These are phyloP conservation scores for Ogataea zsoltii DNA, from an alignment of 805 yeast species.

Conservation along the genomic window DNA sequence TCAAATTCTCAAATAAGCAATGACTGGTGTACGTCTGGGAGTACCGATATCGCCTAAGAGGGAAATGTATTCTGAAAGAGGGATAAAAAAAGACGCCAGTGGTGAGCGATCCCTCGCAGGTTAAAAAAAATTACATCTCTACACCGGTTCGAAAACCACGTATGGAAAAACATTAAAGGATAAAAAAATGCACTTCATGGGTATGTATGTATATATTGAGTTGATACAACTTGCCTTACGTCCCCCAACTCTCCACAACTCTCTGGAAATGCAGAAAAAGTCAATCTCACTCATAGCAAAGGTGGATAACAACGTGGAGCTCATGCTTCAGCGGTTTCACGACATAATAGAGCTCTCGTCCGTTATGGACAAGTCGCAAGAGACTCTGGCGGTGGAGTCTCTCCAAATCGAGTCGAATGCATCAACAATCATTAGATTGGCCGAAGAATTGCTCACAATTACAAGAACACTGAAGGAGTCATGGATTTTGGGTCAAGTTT, in stretches of 20 bases:
- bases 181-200: too few relatives aligned
- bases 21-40: background rate
- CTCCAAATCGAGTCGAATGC: conserved; percentile 57
- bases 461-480: conserved; percentile 53
- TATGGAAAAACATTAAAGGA: too few relatives aligned
- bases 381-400: conserved; percentile 50
- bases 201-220: too few relatives aligned
- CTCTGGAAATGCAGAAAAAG: conserved; percentile 54
- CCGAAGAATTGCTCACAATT: conserved; percentile 52
- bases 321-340: conserved; percentile 51
- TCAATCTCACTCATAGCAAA: conserved; percentile 44
- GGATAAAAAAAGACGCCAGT: conserved; percentile 1
- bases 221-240: too few relatives aligned
- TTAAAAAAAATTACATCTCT: conserved; percentile 10
- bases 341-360: conserved; percentile 50
- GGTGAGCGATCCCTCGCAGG: conserved; percentile 2
- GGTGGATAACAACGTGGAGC: conserved; percentile 52
- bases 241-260: too few relatives aligned
- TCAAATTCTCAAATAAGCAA: too few relatives aligned
- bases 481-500: conserved; percentile 54
- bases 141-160: too few relatives aligned
- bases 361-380: conserved; percentile 35
- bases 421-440: conserved; percentile 48
- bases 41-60: background rate
- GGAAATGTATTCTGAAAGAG: background rate